Evolutionary conservation across 805 yeast genomes (phyloP).

Genomic region (Teunomyces aglyptinius): DNA sequence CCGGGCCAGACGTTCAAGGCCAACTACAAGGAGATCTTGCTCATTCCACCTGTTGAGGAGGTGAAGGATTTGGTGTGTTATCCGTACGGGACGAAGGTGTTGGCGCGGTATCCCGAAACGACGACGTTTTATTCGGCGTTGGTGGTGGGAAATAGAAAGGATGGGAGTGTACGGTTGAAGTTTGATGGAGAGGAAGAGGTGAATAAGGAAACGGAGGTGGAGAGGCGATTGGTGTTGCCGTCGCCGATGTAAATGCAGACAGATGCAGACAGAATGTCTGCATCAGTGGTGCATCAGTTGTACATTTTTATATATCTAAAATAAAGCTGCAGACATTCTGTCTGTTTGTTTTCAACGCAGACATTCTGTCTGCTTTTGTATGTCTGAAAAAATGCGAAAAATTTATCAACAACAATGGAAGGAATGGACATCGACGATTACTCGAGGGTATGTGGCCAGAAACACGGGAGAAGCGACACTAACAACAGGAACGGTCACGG

Average conservation of each 20-base stretch:
- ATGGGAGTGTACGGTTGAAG: slow-evolving; percentile 71
- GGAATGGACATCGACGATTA: slow-evolving; percentile 64
- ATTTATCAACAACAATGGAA: slow-evolving; percentile 40
- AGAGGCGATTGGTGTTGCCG: slow-evolving; percentile 77
- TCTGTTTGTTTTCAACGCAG: not conserved
- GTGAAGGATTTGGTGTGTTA: slow-evolving; percentile 48
- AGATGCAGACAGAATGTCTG: not conserved
- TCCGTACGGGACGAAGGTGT: slow-evolving; percentile 75
- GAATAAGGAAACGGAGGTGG: slow-evolving; percentile 92
- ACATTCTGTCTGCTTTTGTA: not conserved
- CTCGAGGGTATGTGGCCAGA: slow-evolving; percentile 50
- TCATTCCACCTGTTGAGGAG: slow-evolving; percentile 59
- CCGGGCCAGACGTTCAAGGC: slow-evolving; percentile 86
- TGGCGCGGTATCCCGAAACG: slow-evolving; percentile 96
- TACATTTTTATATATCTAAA: too few species aligned
- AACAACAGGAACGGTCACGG: slow-evolving; percentile 24
- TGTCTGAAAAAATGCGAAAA: not conserved
- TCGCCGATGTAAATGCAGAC: slow-evolving; percentile 41
- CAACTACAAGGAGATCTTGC: slow-evolving; percentile 71
- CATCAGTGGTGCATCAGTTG: not conserved
- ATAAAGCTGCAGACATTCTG: too few species aligned
- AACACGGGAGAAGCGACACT: slow-evolving; percentile 5
- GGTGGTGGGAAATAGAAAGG: slow-evolving; percentile 73
- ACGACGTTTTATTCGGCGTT: slow-evolving; percentile 96
- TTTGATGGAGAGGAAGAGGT: slow-evolving; percentile 98